A percentile compares a stretch with the other conserved stretches of the same genome.
phyloP scores from a whole-genome alignment of 2,329 filamentous ascomycete genomes.

The Plenodomus tracheiphilus region DNA sequence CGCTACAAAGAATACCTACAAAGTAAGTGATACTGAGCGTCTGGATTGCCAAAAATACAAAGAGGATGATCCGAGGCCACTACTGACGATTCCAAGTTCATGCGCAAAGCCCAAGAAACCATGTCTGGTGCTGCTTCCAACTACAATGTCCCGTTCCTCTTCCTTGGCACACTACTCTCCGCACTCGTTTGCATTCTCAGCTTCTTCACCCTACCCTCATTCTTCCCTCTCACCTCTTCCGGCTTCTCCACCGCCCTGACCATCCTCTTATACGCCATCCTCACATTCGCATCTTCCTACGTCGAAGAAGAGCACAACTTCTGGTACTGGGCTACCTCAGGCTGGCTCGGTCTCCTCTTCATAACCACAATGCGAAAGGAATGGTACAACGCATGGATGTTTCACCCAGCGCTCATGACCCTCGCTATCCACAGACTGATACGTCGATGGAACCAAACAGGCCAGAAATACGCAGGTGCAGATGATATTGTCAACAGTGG shows the following conservation, averaged over 20 bases:
- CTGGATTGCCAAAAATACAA: no score
- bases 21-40: conserved; percentile 41
- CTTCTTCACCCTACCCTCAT: conserved; percentile 36
- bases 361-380: conserved; percentile 40
- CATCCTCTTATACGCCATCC: conserved; percentile 65
- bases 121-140: conserved; percentile 93
- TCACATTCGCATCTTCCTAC: conserved; percentile 99
- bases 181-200: conserved; percentile 48
- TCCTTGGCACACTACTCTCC: conserved; percentile 50
- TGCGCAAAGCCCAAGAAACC: conserved; percentile 71
- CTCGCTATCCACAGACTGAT: conserved; percentile 67
- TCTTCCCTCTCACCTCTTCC: conserved; percentile 56
- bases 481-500: conserved; percentile 77
- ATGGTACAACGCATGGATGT: conserved; percentile 27
- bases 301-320: conserved; percentile 98
- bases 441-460: conserved; percentile 92
- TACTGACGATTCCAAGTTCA: conserved; percentile 57
- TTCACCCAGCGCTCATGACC: conserved; percentile 50
- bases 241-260: conserved; percentile 44
- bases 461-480: conserved; percentile 91
- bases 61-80: no score
- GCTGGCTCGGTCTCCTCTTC: conserved; percentile 64
- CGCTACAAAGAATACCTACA: conserved; percentile 44
- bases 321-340: conserved; percentile 88
- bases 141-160: conserved; percentile 73